These are phyloP conservation scores for Cicer bijugum DNA, from an alignment of 306 rosid species.

Conservation along the genomic window DNA sequence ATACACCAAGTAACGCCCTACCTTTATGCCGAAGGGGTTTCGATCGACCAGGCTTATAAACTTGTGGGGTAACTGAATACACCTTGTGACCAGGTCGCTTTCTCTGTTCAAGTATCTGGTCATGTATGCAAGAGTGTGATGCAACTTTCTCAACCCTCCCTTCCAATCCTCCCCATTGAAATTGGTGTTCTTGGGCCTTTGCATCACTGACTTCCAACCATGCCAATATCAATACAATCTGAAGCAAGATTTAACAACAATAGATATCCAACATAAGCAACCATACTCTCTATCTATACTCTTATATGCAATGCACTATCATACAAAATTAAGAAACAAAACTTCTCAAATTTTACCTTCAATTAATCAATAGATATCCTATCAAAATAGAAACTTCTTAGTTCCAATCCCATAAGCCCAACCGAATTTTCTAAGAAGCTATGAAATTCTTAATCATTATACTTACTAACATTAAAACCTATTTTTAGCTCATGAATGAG, in stretches of 20 bases:
- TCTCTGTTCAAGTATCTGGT: conserved; percentile 87
- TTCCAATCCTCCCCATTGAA: conserved; percentile 53
- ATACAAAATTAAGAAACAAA: conserved; percentile 31
- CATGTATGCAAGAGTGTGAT: conserved; percentile 96
- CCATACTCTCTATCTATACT: background rate
- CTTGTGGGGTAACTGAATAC: conserved; percentile 87
- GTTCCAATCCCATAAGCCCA: conserved; percentile 8
- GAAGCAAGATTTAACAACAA: conserved; percentile 51
- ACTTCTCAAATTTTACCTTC: conserved; percentile 31
- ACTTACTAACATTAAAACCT: background rate
- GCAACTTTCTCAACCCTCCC: conserved; percentile 56
- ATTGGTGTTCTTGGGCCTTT: conserved; percentile 50
- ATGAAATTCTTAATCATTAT: background rate
- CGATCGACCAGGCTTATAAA: conserved; percentile 58
- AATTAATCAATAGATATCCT: background rate
- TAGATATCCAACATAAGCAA: conserved; percentile 32
- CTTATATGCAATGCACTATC: conserved; percentile 2
- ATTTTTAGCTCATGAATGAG: conserved; percentile 2
- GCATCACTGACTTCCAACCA: conserved; percentile 62
- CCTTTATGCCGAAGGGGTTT: conserved; percentile 67
- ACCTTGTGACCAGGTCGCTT: conserved; percentile 90
- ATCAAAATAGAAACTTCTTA: conserved; percentile 11
- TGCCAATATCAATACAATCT: conserved; percentile 71
- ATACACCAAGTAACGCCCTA: conserved; percentile 74
- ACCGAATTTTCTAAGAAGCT: background rate